phyloP scores from a whole-genome alignment of 139 green algal genomes.

The Chlorella sp. region DNA sequence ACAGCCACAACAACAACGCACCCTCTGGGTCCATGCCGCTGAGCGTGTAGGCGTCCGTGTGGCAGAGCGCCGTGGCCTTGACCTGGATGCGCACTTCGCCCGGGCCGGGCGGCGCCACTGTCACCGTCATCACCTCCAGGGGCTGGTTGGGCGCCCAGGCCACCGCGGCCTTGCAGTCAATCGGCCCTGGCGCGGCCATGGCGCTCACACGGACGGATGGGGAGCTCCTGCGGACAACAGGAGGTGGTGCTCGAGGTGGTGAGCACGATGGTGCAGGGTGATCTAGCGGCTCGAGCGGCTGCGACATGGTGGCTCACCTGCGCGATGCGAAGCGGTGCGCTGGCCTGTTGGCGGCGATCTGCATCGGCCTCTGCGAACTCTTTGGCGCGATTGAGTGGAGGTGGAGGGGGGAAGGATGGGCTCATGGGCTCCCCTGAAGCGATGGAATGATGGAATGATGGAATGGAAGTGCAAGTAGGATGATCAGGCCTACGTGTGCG shows the following conservation, averaged over 20 bases:
- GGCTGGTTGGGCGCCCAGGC: constrained; percentile 83
- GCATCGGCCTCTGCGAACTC: background rate
- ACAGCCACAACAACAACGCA: too few species aligned
- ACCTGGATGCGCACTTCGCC: constrained; percentile 93
- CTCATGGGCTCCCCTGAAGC: too few species aligned
- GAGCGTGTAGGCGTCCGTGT: constrained; percentile 95
- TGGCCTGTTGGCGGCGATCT: background rate
- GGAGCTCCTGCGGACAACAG: background rate
- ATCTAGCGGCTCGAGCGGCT: background rate
- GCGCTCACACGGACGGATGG: background rate
- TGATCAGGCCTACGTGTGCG: too few species aligned
- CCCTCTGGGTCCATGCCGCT: constrained; percentile 67
- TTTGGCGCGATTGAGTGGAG: background rate
- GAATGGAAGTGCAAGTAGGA: too few species aligned
- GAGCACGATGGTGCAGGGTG: background rate
- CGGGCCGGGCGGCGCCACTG: constrained; percentile 73
- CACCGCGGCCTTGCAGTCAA: constrained; percentile 89
- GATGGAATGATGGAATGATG: too few species aligned
- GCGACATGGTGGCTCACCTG: background rate
- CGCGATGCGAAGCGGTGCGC: background rate
- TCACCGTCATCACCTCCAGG: constrained; percentile 76
- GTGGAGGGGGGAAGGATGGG: too few species aligned
- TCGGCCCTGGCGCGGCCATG: constrained; percentile 49
- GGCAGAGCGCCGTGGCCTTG: constrained; percentile 85
- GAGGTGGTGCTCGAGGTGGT: background rate